Evolutionary conservation across 352 stramenopile species (phyloP).

Genomic region (Pythium rhizo-oryzae): DNA sequence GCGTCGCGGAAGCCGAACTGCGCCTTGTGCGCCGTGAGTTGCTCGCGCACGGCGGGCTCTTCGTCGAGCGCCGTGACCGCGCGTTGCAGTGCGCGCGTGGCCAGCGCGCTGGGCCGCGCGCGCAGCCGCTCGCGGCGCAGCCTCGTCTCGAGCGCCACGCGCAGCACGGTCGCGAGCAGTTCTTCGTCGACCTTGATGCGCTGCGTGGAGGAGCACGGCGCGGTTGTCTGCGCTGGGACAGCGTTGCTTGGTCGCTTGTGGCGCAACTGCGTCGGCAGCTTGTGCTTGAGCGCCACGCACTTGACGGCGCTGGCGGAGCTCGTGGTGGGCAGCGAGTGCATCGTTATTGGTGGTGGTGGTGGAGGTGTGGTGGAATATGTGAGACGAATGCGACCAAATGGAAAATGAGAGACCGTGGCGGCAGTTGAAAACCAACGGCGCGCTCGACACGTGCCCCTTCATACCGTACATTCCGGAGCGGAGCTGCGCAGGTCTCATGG

Average conservation of each 20-base stretch:
- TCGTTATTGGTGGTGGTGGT: background rate
- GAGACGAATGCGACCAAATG: constrained; percentile 12
- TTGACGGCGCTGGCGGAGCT: constrained; percentile 1
- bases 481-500: background rate
- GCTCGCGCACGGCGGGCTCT: constrained; percentile 33
- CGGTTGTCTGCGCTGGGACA: background rate
- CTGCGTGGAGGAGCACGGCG: background rate
- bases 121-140: constrained; percentile 29
- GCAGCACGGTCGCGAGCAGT: constrained; percentile 43
- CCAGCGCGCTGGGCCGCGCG: background rate
- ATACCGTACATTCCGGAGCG: constrained; percentile 9
- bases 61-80: constrained; percentile 34
- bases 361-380: background rate
- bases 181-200: constrained; percentile 35
- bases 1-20: constrained; percentile 44
- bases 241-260: background rate
- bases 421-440: background rate
- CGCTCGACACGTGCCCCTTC: constrained; percentile 20
- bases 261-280: constrained; percentile 6
- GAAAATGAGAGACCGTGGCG: constrained; percentile 8
- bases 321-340: constrained; percentile 22
- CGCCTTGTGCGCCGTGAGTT: constrained; percentile 30
- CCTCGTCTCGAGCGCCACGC: constrained; percentile 38
- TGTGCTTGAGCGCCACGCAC: constrained; percentile 17
- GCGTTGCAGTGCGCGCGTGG: constrained; percentile 26